These are phyloP conservation scores for Termitomyces sp. DNA, from an alignment of 768 basidiomycete genomes.

Conservation along the genomic window DNA sequence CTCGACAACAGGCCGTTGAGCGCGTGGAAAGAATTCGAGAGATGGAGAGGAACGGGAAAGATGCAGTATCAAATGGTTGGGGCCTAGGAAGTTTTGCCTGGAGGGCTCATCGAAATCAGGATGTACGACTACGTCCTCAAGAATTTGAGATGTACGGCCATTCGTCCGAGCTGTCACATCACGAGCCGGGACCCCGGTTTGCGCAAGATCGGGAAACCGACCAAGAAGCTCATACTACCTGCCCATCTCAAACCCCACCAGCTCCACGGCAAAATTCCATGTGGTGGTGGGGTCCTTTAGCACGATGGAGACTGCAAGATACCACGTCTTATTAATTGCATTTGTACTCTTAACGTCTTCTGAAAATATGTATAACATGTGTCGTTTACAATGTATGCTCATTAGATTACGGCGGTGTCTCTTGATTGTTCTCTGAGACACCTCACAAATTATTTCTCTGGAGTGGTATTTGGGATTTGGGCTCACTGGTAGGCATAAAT, in stretches of 20 bases:
- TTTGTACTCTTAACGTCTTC: background rate
- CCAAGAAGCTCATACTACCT: background rate
- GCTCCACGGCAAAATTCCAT: conserved; percentile 33
- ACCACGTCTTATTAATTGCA: conserved; percentile 55
- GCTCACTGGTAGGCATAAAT: conserved; percentile 19
- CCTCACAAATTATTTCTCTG: conserved; percentile 6
- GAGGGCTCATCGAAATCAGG: conserved; percentile 17
- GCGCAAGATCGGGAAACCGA: background rate
- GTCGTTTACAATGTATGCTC: conserved; percentile 1
- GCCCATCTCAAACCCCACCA: conserved; percentile 6
- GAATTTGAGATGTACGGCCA: conserved; percentile 17
- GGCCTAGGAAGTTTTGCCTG: conserved; percentile 66
- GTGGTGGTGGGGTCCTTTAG: conserved; percentile 81
- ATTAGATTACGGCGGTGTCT: background rate
- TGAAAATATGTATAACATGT: conserved; percentile 14
- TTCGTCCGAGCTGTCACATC: background rate
- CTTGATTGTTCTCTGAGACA: background rate
- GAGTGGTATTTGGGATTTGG: background rate
- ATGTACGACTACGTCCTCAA: conserved; percentile 4
- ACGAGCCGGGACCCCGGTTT: background rate
- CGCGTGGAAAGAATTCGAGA: conserved; percentile 60
- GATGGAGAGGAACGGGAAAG: conserved; percentile 36
- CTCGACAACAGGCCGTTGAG: conserved; percentile 65
- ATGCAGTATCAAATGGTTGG: conserved; percentile 47
- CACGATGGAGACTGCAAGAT: conserved; percentile 71